These are phyloP conservation scores for Citrus medica DNA, from an alignment of 345 rosid genomes.

Conservation along the genomic window DNA sequence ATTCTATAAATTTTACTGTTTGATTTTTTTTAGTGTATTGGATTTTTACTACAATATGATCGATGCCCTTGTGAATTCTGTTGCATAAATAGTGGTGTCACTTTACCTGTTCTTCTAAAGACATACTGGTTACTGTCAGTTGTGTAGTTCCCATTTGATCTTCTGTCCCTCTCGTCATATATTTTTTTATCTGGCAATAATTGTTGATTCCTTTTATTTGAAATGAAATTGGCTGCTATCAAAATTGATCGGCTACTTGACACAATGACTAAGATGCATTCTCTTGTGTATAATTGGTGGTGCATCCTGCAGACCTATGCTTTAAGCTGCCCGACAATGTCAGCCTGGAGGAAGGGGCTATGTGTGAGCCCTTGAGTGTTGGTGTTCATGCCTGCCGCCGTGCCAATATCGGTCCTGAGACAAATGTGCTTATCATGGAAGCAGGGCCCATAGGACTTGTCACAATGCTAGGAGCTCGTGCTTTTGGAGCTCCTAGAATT, in stretches of 20 bases:
- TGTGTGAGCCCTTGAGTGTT: slow-evolving; percentile 95
- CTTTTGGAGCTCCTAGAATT: slow-evolving; percentile 82
- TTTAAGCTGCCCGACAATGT: slow-evolving; percentile 87
- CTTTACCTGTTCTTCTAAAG: not conserved
- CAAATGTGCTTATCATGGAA: slow-evolving; percentile 69
- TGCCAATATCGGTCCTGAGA: slow-evolving; percentile 72
- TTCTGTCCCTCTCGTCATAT: not conserved
- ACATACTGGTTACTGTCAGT: not conserved
- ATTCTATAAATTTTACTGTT: not conserved
- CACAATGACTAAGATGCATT: not conserved
- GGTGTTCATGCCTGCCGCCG: slow-evolving; percentile 95
- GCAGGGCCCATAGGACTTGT: slow-evolving; percentile 96
- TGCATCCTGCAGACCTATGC: slow-evolving; percentile 88
- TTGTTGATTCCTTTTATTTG: not conserved
- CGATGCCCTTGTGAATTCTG: not conserved
- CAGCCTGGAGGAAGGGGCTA: slow-evolving; percentile 94
- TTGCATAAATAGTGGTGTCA: not conserved
- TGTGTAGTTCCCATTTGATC: not conserved
- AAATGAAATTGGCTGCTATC: not conserved
- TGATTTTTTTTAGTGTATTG: not conserved
- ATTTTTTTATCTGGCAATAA: not conserved
- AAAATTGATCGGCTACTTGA: not conserved
- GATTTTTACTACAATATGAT: not conserved
- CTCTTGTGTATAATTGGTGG: slow-evolving; percentile 50
- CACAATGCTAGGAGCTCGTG: slow-evolving; percentile 80